Conservation (phyloP, 2,329 filamentous ascomycete species). For the Colletotrichum sp. region DNA sequence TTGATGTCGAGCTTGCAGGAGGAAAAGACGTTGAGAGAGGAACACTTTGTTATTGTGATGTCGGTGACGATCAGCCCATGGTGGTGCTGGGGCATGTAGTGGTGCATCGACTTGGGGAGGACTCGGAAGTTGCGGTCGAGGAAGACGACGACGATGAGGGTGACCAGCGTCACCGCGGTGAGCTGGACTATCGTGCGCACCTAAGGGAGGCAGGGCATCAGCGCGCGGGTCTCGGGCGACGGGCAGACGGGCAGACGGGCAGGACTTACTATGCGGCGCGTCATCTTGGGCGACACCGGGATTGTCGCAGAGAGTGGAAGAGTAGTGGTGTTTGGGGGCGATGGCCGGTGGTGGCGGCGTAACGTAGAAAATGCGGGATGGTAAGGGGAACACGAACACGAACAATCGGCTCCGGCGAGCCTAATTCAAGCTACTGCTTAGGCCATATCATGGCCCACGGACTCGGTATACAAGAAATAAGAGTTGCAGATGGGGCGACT, state of each 20-base stretch:
- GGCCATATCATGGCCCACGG: conserved; percentile 19
- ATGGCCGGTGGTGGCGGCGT: not conserved
- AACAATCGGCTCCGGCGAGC: conserved; percentile 17
- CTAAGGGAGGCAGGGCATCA: conserved; percentile 33
- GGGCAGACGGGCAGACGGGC: not conserved
- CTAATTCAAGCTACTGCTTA: conserved; percentile 14
- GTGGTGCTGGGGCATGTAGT: conserved; percentile 85
- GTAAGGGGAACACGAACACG: not conserved
- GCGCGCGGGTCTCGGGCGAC: not conserved
- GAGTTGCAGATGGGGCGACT: not conserved
- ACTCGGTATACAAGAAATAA: not conserved
- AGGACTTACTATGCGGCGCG: conserved; percentile 25
- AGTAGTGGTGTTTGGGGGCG: not conserved
- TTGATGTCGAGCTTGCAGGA: conserved; percentile 76
- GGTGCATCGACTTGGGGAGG: conserved; percentile 84
- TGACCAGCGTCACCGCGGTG: conserved; percentile 66
- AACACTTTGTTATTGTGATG: conserved; percentile 79
- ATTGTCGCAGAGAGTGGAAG: not conserved
- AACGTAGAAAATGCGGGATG: not conserved
- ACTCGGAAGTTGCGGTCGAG: conserved; percentile 90
- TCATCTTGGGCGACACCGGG: conserved; percentile 21
- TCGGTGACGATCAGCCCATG: conserved; percentile 87
- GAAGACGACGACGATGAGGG: conserved; percentile 76
- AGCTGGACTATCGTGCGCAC: conserved; percentile 79
- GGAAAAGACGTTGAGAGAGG: conserved; percentile 74